These are phyloP conservation scores for Monosporascus cannonballus DNA, from an alignment of 2,329 filamentous ascomycete genomes.

Conservation along the genomic window DNA sequence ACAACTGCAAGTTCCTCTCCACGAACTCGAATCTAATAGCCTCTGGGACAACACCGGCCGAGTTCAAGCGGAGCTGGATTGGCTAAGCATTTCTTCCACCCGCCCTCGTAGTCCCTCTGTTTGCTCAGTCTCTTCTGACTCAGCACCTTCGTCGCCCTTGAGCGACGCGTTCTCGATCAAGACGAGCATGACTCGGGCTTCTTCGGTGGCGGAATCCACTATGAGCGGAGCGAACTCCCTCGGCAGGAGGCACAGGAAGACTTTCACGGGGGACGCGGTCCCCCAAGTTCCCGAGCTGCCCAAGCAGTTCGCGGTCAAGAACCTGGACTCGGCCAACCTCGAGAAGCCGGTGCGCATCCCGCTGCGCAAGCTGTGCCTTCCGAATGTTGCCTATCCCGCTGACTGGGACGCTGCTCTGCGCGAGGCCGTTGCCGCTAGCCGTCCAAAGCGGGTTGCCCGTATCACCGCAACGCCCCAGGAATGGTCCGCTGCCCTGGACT, in stretches of 20 bases:
- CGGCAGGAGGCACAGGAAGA: constrained; percentile 16
- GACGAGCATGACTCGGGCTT: constrained; percentile 14
- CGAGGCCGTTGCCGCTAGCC: constrained; percentile 26
- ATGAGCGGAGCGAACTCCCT: constrained; percentile 14
- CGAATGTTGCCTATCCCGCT: constrained; percentile 15
- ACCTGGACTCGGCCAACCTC: constrained; percentile 12
- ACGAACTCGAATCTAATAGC: constrained; percentile 17
- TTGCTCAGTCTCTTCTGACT: constrained; percentile 14
- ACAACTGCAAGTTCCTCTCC: constrained; percentile 14
- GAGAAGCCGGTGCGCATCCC: constrained; percentile 11
- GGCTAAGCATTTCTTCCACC: constrained; percentile 22
- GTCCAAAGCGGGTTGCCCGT: constrained; percentile 13
- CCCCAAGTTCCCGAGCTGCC: constrained; percentile 12
- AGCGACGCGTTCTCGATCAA: constrained; percentile 14
- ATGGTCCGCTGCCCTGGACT: constrained; percentile 32
- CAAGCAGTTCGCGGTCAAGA: constrained; percentile 15
- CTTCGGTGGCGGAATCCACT: constrained; percentile 8
- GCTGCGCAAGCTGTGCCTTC: constrained; percentile 19
- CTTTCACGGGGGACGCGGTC: background rate
- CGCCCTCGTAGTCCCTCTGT: constrained; percentile 16
- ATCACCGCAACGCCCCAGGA: constrained; percentile 18
- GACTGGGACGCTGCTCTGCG: constrained; percentile 31
- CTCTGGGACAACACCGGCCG: constrained; percentile 15
- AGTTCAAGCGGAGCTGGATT: constrained; percentile 16
- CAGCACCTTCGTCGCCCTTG: constrained; percentile 11